Evolutionary conservation across 78 protist genomes (phyloP).

Genomic region (Dictyostelium firmibasis): DNA sequence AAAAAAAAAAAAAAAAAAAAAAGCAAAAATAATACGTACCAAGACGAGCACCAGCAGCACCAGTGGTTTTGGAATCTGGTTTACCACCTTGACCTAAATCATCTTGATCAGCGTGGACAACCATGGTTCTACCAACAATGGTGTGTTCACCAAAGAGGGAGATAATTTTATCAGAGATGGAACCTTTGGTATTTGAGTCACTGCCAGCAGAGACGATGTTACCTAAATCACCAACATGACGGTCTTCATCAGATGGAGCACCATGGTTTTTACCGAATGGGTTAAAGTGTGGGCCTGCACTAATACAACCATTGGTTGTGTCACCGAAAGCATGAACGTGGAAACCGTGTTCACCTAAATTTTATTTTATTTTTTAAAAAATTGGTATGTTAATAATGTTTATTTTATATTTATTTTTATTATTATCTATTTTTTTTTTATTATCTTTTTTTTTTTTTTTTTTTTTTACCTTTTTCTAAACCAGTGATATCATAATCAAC

Average conservation of each 20-base stretch:
- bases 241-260: slow-evolving; percentile 65
- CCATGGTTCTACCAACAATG: slow-evolving; percentile 88
- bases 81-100: slow-evolving; percentile 92
- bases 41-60: slow-evolving; percentile 93
- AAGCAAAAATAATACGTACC: background rate
- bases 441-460: background rate
- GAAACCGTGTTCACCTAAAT: slow-evolving; percentile 79
- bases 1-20: background rate
- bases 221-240: slow-evolving; percentile 90
- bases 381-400: too few species aligned
- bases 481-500: slow-evolving; percentile 44
- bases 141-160: slow-evolving; percentile 80
- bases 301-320: slow-evolving; percentile 80
- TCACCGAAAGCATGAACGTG: slow-evolving; percentile 88
- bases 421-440: background rate
- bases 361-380: background rate
- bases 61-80: slow-evolving; percentile 87
- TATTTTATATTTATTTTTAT: background rate
- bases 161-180: slow-evolving; percentile 70
- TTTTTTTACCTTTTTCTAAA: slow-evolving; percentile 3
- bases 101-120: slow-evolving; percentile 83
- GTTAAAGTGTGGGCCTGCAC: slow-evolving; percentile 91
- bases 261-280: slow-evolving; percentile 88
- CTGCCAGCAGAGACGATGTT: slow-evolving; percentile 54
- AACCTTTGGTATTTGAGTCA: slow-evolving; percentile 48